These are phyloP conservation scores for Ophiostoma angusticollis DNA, from an alignment of 2,329 filamentous ascomycete genomes.

Conservation along the genomic window DNA sequence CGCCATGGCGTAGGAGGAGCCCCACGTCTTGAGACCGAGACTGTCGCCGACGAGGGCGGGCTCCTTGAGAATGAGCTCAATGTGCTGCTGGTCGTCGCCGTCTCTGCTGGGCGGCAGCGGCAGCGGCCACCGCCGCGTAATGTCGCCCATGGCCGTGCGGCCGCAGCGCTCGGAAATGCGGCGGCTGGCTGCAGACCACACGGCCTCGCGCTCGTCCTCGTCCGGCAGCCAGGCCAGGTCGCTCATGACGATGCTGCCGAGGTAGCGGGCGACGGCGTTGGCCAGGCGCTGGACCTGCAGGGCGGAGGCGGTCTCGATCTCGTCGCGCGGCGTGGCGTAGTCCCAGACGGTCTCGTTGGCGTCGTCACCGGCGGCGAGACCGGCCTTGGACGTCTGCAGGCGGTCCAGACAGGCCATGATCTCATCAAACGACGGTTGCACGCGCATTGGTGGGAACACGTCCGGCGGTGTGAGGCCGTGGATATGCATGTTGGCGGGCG, in stretches of 20 bases:
- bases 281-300: conserved; percentile 25
- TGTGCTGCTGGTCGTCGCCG: conserved; percentile 17
- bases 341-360: conserved; percentile 44
- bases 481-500: conserved; percentile 3
- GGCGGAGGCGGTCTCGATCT: conserved; percentile 30
- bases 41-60: conserved; percentile 80
- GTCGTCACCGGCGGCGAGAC: not conserved
- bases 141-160: conserved; percentile 46
- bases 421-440: conserved; percentile 52
- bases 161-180: conserved; percentile 80
- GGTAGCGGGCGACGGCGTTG: conserved; percentile 47
- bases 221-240: conserved; percentile 54
- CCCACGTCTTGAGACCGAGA: conserved; percentile 91
- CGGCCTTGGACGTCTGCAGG: conserved; percentile 45
- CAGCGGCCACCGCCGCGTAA: conserved; percentile 43
- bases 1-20: conserved; percentile 75
- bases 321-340: conserved; percentile 26
- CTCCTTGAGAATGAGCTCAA: conserved; percentile 66
- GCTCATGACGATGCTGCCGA: conserved; percentile 56
- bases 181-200: conserved; percentile 70
- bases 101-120: conserved; percentile 14
- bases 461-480: conserved; percentile 19
- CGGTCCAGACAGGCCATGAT: conserved; percentile 54
- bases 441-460: conserved; percentile 74
- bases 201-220: conserved; percentile 50